Conservation (phyloP, 345 rosid species). For the Clarkia xantiana region DNA sequence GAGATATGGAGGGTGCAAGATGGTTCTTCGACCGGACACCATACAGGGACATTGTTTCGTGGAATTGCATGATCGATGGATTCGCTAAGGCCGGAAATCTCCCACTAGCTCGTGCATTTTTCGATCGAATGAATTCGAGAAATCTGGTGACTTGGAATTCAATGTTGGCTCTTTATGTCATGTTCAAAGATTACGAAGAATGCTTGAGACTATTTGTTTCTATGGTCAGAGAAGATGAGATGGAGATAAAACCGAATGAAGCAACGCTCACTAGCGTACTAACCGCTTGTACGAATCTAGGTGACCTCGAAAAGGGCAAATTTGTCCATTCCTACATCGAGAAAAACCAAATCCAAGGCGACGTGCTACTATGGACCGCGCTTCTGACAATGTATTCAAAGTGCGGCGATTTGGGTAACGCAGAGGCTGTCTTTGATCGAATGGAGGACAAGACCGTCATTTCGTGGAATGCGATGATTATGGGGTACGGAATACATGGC, state of each 20-base stretch:
- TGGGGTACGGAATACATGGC: constrained; percentile 21
- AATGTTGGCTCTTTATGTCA: constrained; percentile 35
- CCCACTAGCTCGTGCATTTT: constrained; percentile 16
- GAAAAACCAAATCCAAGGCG: constrained; percentile 19
- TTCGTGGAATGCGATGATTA: constrained; percentile 23
- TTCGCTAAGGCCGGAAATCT: constrained; percentile 12
- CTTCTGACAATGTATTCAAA: constrained; percentile 35
- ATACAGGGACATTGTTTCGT: constrained; percentile 11
- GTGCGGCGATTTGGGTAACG: constrained; percentile 17
- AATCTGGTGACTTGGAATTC: constrained; percentile 25
- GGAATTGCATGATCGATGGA: constrained; percentile 23
- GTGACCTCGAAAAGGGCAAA: constrained; percentile 33
- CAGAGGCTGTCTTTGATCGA: constrained; percentile 15
- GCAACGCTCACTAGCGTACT: constrained; percentile 43
- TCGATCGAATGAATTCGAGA: constrained; percentile 15
- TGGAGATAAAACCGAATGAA: constrained; percentile 29
- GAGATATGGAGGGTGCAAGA: constrained; percentile 18
- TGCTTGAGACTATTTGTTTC: constrained; percentile 39
- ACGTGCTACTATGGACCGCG: constrained; percentile 42
- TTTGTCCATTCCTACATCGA: constrained; percentile 35
- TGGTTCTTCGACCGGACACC: constrained; percentile 19
- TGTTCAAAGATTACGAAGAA: constrained; percentile 28
- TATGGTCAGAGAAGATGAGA: constrained; percentile 20
- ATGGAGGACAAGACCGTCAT: constrained; percentile 19
- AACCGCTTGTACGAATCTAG: constrained; percentile 39